These are phyloP conservation scores for Xylaria sp. DNA, from an alignment of 2,329 filamentous ascomycete species.

Conservation along the genomic window DNA sequence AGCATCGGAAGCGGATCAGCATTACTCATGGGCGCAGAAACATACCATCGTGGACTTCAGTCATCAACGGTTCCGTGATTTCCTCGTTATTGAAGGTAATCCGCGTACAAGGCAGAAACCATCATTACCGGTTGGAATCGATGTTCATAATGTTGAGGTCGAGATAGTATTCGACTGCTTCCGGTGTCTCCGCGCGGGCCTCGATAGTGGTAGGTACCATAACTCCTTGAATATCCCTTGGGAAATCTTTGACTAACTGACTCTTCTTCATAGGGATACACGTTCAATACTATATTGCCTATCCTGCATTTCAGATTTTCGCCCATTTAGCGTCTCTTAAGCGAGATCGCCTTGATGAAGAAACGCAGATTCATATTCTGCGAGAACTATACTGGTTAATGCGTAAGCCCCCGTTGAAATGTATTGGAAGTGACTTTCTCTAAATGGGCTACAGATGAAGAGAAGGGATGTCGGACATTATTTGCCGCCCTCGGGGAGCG, in stretches of 20 bases:
- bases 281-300: slow-evolving; percentile 6
- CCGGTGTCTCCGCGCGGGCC: slow-evolving; percentile 13
- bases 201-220: slow-evolving; percentile 6
- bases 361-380: slow-evolving; percentile 8
- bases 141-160: slow-evolving; percentile 11
- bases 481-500: slow-evolving; percentile 1
- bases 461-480: slow-evolving; percentile 8
- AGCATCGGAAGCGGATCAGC: slow-evolving; percentile 13
- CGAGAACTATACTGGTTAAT: slow-evolving; percentile 20
- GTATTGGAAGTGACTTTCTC: not conserved
- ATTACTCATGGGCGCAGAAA: slow-evolving; percentile 24
- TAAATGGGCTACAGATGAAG: slow-evolving; percentile 4
- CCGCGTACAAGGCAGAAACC: slow-evolving; percentile 9
- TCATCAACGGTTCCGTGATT: slow-evolving; percentile 22
- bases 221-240: not conserved
- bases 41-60: slow-evolving; percentile 21
- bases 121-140: slow-evolving; percentile 1
- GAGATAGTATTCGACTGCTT: slow-evolving; percentile 21
- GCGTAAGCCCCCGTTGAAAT: not conserved
- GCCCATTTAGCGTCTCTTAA: slow-evolving; percentile 11
- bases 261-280: not conserved
- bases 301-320: slow-evolving; percentile 16
- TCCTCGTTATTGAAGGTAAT: slow-evolving; percentile 19
- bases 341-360: slow-evolving; percentile 6
- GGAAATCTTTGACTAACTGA: not conserved